Evolutionary conservation across 768 basidiomycete species (phyloP).

Genomic region (Mycena galericulata): DNA sequence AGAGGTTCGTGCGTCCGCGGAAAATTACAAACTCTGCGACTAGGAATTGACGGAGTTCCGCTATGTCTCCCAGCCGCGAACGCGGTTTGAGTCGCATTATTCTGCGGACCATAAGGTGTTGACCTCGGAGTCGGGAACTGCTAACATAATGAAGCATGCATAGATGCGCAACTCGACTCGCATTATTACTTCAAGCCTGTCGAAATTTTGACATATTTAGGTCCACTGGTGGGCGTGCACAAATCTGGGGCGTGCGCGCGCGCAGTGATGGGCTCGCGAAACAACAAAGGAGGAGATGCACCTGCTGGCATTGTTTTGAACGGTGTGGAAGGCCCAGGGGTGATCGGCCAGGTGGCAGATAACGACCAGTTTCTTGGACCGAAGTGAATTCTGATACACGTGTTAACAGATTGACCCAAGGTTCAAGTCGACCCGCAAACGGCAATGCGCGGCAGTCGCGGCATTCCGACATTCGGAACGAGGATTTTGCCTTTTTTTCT

Average conservation of each 20-base stretch:
- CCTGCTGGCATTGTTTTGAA: background rate
- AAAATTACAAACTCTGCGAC: no score
- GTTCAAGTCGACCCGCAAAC: constrained; percentile 5
- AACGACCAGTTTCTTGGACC: constrained; percentile 1
- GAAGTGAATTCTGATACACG: constrained; percentile 15
- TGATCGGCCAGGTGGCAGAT: constrained; percentile 10
- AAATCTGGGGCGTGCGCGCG: background rate
- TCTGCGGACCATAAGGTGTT: background rate
- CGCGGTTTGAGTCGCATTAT: background rate
- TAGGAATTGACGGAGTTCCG: no score
- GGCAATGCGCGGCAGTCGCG: constrained; percentile 12
- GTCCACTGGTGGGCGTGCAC: background rate
- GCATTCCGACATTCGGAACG: constrained; percentile 10
- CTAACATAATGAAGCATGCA: background rate
- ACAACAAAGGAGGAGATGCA: constrained; percentile 3
- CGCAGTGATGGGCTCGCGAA: background rate
- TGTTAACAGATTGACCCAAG: constrained; percentile 2
- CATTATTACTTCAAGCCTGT: background rate
- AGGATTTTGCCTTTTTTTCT: constrained; percentile 6
- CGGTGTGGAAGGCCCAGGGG: constrained; percentile 5
- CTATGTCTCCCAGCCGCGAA: background rate
- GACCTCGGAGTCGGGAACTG: background rate
- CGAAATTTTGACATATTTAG: background rate
- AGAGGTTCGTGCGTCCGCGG: no score
- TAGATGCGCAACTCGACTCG: background rate